phyloP scores from a whole-genome alignment of 2,329 filamentous ascomycete species.

The Cadophora malorum region DNA sequence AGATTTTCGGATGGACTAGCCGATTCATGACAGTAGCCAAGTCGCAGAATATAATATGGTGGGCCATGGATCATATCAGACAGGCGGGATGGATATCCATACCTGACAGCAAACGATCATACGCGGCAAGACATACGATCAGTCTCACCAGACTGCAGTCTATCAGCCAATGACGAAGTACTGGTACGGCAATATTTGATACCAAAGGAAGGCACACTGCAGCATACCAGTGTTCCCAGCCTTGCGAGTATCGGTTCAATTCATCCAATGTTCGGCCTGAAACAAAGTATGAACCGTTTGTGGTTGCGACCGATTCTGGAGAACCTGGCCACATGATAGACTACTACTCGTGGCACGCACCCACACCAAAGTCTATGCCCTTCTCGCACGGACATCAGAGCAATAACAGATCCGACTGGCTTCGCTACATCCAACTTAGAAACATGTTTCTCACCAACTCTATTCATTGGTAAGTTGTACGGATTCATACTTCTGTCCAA shows the following conservation, averaged over 20 bases:
- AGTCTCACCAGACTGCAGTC: background rate
- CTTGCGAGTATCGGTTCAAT: background rate
- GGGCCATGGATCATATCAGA: conserved; percentile 6
- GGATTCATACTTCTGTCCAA: background rate
- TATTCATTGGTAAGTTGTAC: background rate
- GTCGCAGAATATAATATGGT: background rate
- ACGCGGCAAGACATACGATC: background rate
- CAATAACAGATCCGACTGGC: background rate
- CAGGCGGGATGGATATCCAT: background rate
- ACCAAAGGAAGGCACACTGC: background rate
- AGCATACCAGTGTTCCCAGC: background rate
- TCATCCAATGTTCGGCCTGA: background rate
- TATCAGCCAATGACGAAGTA: background rate
- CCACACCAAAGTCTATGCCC: background rate
- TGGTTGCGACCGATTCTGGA: background rate
- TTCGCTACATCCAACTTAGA: conserved; percentile 6
- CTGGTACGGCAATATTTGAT: background rate
- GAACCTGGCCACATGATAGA: conserved; percentile 11
- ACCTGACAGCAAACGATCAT: conserved; percentile 1
- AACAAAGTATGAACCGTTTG: background rate
- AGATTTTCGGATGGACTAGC: background rate
- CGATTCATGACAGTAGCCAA: conserved; percentile 9
- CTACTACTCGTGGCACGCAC: conserved; percentile 7
- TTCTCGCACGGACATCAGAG: conserved; percentile 9
- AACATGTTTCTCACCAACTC: conserved; percentile 18